phyloP scores from a whole-genome alignment of 192 early-diverging fungal genomes.

The Entophlyctis helioformis region DNA sequence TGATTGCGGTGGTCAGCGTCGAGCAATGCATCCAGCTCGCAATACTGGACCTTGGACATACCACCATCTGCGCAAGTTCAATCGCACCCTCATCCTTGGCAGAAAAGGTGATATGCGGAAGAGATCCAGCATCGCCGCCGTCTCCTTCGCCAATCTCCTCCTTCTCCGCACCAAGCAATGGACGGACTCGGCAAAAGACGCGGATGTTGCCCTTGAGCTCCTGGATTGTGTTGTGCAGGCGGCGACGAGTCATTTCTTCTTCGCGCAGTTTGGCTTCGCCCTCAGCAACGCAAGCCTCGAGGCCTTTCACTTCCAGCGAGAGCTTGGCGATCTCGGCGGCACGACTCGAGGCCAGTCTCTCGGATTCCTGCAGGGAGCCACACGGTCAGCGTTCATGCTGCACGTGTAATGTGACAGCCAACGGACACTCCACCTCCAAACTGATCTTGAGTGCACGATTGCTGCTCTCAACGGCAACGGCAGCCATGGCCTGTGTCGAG shows the following conservation, averaged over 20 bases:
- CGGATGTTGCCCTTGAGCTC: constrained; percentile 96
- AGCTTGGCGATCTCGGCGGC: too few species aligned
- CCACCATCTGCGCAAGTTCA: constrained; percentile 53
- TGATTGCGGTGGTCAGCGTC: neutral
- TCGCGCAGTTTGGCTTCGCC: constrained; percentile 53
- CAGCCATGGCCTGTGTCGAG: too few species aligned
- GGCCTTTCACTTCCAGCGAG: too few species aligned
- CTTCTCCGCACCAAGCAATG: constrained; percentile 33
- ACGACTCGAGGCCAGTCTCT: too few species aligned
- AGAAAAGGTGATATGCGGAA: constrained; percentile 38
- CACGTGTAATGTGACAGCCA: too few species aligned
- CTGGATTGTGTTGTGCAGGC: constrained; percentile 83
- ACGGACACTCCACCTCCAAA: too few species aligned
- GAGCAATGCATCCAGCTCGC: too few species aligned
- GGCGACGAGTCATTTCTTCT: constrained; percentile 68
- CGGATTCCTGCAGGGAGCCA: too few species aligned
- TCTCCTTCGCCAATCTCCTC: constrained; percentile 11
- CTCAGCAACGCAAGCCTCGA: too few species aligned
- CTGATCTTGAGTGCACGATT: too few species aligned
- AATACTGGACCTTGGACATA: constrained; percentile 11
- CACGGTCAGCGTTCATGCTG: too few species aligned
- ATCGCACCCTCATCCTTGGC: constrained; percentile 58
- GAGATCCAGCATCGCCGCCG: constrained; percentile 7
- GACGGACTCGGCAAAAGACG: constrained; percentile 91
- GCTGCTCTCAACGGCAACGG: too few species aligned